Evolutionary conservation across 768 basidiomycete species (phyloP).

Genomic region (Crassisporium funariophilum): DNA sequence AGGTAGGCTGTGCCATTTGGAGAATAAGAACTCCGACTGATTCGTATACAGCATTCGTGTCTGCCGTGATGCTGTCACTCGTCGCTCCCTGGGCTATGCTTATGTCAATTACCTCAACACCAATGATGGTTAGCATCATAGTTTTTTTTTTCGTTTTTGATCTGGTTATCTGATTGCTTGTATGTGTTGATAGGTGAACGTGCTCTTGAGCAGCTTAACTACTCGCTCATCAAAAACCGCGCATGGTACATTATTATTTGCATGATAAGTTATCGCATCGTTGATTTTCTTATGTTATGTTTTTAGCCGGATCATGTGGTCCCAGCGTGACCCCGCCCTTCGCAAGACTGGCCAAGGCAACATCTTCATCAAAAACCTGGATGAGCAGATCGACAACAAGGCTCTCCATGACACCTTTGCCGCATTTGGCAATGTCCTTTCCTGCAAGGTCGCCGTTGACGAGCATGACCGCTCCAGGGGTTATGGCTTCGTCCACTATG

Average conservation of each 20-base stretch:
- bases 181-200: slow-evolving; percentile 73
- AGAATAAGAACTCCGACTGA: slow-evolving; percentile 9
- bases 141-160: slow-evolving; percentile 4
- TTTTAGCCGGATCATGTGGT: slow-evolving; percentile 98
- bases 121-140: slow-evolving; percentile 64
- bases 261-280: slow-evolving; percentile 11
- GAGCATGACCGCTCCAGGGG: slow-evolving; percentile 95
- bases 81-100: slow-evolving; percentile 98
- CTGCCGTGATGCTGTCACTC: slow-evolving; percentile 99
- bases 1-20: slow-evolving; percentile 55
- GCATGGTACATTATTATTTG: slow-evolving; percentile 69
- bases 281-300: slow-evolving; percentile 19
- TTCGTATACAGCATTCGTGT: slow-evolving; percentile 81
- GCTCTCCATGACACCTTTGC: slow-evolving; percentile 99
- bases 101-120: slow-evolving; percentile 99
- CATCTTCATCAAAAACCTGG: slow-evolving; percentile 99
- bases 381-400: slow-evolving; percentile 98
- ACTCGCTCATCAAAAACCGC: slow-evolving; percentile 97
- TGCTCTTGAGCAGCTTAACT: slow-evolving; percentile 98
- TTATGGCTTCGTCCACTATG: slow-evolving; percentile 99
- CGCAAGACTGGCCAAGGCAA: slow-evolving; percentile 99
- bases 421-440: slow-evolving; percentile 97
- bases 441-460: slow-evolving; percentile 98
- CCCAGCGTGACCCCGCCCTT: slow-evolving; percentile 98
- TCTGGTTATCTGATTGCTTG: background rate